phyloP scores from a whole-genome alignment of 2,329 filamentous ascomycete genomes.

The Chrysosphaeria jannelii region DNA sequence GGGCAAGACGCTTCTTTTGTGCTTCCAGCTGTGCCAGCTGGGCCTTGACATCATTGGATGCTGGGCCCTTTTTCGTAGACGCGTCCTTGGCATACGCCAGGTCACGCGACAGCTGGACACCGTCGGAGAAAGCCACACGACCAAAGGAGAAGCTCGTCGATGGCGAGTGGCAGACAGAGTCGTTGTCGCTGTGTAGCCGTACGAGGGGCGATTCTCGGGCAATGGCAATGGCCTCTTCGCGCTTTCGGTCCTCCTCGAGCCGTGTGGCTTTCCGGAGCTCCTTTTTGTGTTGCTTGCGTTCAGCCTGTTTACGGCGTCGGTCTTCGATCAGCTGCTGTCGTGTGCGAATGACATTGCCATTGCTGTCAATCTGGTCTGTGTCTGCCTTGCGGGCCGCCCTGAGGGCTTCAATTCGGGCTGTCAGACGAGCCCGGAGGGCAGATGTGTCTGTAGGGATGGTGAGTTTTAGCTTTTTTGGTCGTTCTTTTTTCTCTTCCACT shows the following conservation, averaged over 20 bases:
- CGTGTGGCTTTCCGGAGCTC: constrained; percentile 49
- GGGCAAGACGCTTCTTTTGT: constrained; percentile 51
- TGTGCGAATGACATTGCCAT: constrained; percentile 57
- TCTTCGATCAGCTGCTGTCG: constrained; percentile 80
- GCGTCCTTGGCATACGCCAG: constrained; percentile 23
- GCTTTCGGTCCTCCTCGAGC: constrained; percentile 42
- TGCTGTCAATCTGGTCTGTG: constrained; percentile 14
- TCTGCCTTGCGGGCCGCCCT: constrained; percentile 70
- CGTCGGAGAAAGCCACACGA: constrained; percentile 70
- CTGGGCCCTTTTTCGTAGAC: constrained; percentile 53
- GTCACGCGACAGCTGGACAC: constrained; percentile 45
- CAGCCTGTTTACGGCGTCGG: constrained; percentile 59
- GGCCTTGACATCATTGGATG: constrained; percentile 41
- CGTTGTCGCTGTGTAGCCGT: constrained; percentile 12
- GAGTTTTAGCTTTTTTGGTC: constrained; percentile 4
- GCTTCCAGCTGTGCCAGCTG: constrained; percentile 66
- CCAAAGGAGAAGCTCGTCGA: constrained; percentile 60
- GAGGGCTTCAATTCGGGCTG: constrained; percentile 57
- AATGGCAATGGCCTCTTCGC: constrained; percentile 27
- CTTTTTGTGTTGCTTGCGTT: constrained; percentile 70
- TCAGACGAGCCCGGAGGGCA: constrained; percentile 46
- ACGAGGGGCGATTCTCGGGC: constrained; percentile 25
- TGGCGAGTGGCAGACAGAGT: constrained; percentile 8
- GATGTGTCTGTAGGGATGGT: constrained; percentile 32
- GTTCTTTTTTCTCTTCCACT: constrained; percentile 17